These are phyloP conservation scores for Dentipellis sp. DNA, from an alignment of 768 basidiomycete genomes.

Conservation along the genomic window DNA sequence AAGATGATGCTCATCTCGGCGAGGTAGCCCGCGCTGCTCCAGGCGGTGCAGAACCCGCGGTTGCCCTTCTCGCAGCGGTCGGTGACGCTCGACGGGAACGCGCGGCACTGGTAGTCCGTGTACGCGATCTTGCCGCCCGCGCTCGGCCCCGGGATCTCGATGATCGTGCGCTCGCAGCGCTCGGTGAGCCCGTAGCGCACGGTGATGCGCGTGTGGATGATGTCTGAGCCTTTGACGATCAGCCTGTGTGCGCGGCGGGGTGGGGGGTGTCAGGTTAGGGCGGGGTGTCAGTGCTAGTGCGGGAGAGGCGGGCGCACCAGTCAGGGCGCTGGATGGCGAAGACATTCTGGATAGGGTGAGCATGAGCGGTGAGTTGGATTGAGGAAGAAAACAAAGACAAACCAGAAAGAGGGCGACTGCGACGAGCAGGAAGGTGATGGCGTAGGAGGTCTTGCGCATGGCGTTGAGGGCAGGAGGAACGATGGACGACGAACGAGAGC, in stretches of 20 bases:
- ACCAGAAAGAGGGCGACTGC: slow-evolving; percentile 42
- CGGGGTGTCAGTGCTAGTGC: background rate
- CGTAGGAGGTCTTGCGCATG: slow-evolving; percentile 68
- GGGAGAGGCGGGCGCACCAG: slow-evolving; percentile 39
- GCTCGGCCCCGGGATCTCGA: slow-evolving; percentile 36
- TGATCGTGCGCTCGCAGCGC: slow-evolving; percentile 44
- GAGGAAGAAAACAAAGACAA: slow-evolving; percentile 24
- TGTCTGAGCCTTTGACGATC: slow-evolving; percentile 28
- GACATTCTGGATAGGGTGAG: slow-evolving; percentile 35
- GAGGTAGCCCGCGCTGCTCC: slow-evolving; percentile 64
- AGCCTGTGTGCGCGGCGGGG: slow-evolving; percentile 26
- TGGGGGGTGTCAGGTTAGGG: background rate
- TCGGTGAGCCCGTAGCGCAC: slow-evolving; percentile 50
- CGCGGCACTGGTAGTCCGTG: slow-evolving; percentile 50
- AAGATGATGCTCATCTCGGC: slow-evolving; percentile 59
- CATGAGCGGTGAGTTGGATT: background rate
- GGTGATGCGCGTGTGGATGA: slow-evolving; percentile 37
- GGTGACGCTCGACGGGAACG: slow-evolving; percentile 48
- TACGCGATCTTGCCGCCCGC: slow-evolving; percentile 39
- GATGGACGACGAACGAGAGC: no score
- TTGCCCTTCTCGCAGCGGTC: slow-evolving; percentile 45
- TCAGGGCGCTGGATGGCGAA: slow-evolving; percentile 48
- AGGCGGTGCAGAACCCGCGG: slow-evolving; percentile 49
- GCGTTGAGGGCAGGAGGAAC: background rate
- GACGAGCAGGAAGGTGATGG: slow-evolving; percentile 51